phyloP scores from a whole-genome alignment of 257 asterid species.

The Solanum appendiculatum region DNA sequence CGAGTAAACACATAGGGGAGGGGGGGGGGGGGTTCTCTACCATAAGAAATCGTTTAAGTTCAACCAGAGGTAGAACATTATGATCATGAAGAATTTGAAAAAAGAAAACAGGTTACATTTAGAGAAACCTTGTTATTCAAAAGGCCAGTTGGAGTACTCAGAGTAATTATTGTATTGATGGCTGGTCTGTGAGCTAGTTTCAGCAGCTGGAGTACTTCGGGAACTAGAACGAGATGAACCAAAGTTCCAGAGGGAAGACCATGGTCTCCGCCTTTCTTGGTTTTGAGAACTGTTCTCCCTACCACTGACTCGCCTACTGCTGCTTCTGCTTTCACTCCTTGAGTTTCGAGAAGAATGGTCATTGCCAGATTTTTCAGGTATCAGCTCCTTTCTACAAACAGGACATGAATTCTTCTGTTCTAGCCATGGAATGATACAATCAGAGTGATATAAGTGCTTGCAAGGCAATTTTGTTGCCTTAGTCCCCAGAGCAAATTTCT shows the following conservation, averaged over 20 bases:
- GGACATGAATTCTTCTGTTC: slow-evolving; percentile 78
- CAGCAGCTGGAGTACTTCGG: slow-evolving; percentile 29
- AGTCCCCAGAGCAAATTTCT: slow-evolving; percentile 62
- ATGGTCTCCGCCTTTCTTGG: slow-evolving; percentile 43
- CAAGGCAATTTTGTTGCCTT: slow-evolving; percentile 64
- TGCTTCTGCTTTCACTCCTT: slow-evolving; percentile 35
- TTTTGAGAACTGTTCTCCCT: slow-evolving; percentile 25
- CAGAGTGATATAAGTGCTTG: slow-evolving; percentile 75
- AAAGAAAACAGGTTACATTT: neutral
- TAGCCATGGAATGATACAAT: slow-evolving; percentile 85
- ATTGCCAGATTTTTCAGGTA: slow-evolving; percentile 2
- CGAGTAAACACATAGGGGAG: neutral
- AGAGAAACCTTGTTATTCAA: slow-evolving; percentile 27
- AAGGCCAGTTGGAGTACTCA: slow-evolving; percentile 67
- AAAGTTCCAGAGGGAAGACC: slow-evolving; percentile 91
- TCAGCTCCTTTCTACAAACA: slow-evolving; percentile 68
- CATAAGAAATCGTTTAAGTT: slow-evolving; percentile 14
- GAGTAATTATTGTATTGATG: slow-evolving; percentile 39
- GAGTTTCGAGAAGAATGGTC: slow-evolving; percentile 13
- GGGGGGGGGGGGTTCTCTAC: neutral
- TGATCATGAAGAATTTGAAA: slow-evolving; percentile 15
- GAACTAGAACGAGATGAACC: slow-evolving; percentile 42
- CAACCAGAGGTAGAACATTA: slow-evolving; percentile 21
- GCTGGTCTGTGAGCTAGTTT: slow-evolving; percentile 35
- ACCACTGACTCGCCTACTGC: slow-evolving; percentile 34